phyloP scores from a whole-genome alignment of 139 green algal species.

The Closterium sp. region DNA sequence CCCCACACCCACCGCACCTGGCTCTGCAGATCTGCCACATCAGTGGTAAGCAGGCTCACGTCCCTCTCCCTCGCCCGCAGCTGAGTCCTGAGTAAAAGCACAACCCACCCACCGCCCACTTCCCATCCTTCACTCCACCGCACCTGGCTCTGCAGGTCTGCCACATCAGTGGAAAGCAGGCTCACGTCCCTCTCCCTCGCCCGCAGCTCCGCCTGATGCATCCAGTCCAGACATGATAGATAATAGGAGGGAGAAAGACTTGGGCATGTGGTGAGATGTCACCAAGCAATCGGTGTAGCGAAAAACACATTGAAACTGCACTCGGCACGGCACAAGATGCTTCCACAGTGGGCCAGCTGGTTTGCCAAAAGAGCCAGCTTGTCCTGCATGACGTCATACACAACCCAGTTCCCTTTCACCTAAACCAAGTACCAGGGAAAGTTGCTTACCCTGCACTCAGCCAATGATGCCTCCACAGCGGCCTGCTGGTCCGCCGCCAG shows the following conservation, averaged over 20 bases:
- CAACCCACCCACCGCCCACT: too few species aligned
- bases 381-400: conserved; percentile 9
- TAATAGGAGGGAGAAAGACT: neutral
- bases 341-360: neutral
- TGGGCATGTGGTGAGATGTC: neutral
- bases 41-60: conserved; percentile 11
- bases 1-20: conserved; percentile 1
- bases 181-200: conserved; percentile 27
- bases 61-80: conserved; percentile 31
- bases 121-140: neutral
- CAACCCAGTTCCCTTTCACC: too few species aligned
- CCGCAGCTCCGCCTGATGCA: conserved; percentile 25
- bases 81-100: too few species aligned
- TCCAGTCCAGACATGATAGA: too few species aligned
- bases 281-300: too few species aligned
- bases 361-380: conserved; percentile 18
- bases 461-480: neutral
- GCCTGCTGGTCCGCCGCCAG: conserved; percentile 1
- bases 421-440: too few species aligned
- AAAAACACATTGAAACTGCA: too few species aligned
- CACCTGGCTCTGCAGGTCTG: conserved; percentile 36
- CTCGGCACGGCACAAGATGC: neutral
- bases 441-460: neutral
- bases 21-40: conserved; percentile 33
- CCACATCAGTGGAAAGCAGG: conserved; percentile 27